Percentiles rank a stretch among this genome's conserved stretches.
Evolutionary conservation across 768 basidiomycete genomes (phyloP).

Genomic region (Auriscalpium orientale): DNA sequence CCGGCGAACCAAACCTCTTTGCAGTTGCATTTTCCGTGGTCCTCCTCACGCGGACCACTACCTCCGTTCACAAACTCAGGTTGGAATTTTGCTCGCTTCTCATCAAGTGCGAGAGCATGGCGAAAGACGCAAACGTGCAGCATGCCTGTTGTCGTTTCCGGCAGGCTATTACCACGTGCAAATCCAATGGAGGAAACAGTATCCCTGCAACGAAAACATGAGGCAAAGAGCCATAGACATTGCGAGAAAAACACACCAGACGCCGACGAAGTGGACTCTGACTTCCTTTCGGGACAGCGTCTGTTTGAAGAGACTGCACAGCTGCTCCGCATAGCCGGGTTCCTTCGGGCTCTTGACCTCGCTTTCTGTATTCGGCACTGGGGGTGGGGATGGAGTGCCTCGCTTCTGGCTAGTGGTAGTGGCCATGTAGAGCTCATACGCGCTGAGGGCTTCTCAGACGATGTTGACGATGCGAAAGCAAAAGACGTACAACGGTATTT

Average conservation of each 20-base stretch:
- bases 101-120: slow-evolving; percentile 40
- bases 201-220: slow-evolving; percentile 27
- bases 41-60: background rate
- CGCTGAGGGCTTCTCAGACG: slow-evolving; percentile 19
- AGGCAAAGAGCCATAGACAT: background rate
- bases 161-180: slow-evolving; percentile 22
- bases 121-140: slow-evolving; percentile 31
- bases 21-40: background rate
- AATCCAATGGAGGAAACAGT: slow-evolving; percentile 40
- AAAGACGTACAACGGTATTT: slow-evolving; percentile 29
- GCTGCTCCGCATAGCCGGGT: too few species aligned
- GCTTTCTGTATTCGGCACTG: too few species aligned
- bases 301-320: too few species aligned
- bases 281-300: slow-evolving; percentile 1
- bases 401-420: background rate
- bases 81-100: slow-evolving; percentile 38
- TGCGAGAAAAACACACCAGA: slow-evolving; percentile 25
- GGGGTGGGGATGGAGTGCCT: too few species aligned
- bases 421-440: slow-evolving; percentile 24
- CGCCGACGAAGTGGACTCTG: slow-evolving; percentile 36
- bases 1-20: background rate
- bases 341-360: too few species aligned
- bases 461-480: background rate
- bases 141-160: slow-evolving; percentile 23
- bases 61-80: slow-evolving; percentile 34